These are phyloP conservation scores for Nidularia pulvinata DNA, from an alignment of 768 basidiomycete genomes.

Conservation along the genomic window DNA sequence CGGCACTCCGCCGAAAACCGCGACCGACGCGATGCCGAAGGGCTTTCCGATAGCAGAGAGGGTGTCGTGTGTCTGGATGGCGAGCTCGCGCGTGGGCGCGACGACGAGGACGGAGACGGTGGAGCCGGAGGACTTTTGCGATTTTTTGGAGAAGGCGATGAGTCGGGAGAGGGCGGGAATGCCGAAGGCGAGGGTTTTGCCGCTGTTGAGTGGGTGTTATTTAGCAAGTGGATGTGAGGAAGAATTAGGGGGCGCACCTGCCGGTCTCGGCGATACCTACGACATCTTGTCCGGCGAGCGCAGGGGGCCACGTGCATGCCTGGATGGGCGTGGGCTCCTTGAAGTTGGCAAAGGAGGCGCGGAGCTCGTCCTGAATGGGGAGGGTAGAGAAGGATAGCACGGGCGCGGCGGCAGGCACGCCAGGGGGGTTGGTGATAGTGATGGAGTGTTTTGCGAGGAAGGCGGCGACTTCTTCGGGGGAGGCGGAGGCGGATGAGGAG, in stretches of 20 bases:
- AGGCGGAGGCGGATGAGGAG: constrained; percentile 15
- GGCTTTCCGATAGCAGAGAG: constrained; percentile 72
- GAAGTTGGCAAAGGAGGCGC: constrained; percentile 66
- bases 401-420: constrained; percentile 52
- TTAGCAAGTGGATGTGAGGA: not conserved
- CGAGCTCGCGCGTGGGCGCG: constrained; percentile 95
- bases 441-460: constrained; percentile 77
- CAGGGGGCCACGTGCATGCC: constrained; percentile 92
- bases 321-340: constrained; percentile 94
- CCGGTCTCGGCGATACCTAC: constrained; percentile 98
- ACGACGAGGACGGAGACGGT: constrained; percentile 74
- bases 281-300: constrained; percentile 80
- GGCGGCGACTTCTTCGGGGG: constrained; percentile 44
- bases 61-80: constrained; percentile 91
- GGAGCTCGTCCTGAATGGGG: constrained; percentile 59
- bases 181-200: constrained; percentile 96
- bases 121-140: constrained; percentile 18
- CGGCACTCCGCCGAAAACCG: constrained; percentile 93
- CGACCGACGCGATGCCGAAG: constrained; percentile 79
- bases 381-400: constrained; percentile 77
- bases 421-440: constrained; percentile 59
- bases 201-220: constrained; percentile 43
- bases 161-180: constrained; percentile 84
- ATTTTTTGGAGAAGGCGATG: constrained; percentile 30
- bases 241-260: constrained; percentile 40